Conservation (phyloP, 768 basidiomycete species). For the Scleroderma bovista region DNA sequence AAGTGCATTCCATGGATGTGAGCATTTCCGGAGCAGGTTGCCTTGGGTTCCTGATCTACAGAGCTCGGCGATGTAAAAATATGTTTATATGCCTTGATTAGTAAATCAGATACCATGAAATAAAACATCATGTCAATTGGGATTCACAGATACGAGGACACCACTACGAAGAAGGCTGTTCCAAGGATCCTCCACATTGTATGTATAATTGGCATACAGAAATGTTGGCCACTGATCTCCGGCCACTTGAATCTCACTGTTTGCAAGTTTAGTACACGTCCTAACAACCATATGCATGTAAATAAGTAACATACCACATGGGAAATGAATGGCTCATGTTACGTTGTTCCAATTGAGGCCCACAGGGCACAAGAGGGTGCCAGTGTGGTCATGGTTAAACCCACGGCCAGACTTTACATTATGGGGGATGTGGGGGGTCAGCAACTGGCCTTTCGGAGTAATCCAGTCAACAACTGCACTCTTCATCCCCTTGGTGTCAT, state of each 20-base stretch:
- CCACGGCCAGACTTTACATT: constrained; percentile 13
- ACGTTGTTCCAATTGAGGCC: constrained; percentile 14
- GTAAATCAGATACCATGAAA: too few relatives aligned
- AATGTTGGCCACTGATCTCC: constrained; percentile 26
- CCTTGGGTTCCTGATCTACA: constrained; percentile 21
- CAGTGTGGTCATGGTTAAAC: constrained; percentile 15
- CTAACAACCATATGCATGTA: too few relatives aligned
- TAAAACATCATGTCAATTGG: too few relatives aligned
- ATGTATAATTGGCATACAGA: too few relatives aligned
- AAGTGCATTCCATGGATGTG: too few relatives aligned
- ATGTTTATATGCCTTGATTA: constrained; percentile 25
- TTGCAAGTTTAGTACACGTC: not conserved
- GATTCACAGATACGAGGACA: too few relatives aligned
- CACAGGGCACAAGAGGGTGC: constrained; percentile 17
- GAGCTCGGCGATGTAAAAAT: constrained; percentile 29
- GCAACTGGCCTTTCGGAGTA: constrained; percentile 10
- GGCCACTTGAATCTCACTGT: constrained; percentile 10
- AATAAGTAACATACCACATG: too few relatives aligned
- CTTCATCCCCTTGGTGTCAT: too few relatives aligned
- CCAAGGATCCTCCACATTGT: constrained; percentile 26
- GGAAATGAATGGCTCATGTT: too few relatives aligned
- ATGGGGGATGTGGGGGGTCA: constrained; percentile 1
- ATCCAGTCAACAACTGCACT: constrained; percentile 29
- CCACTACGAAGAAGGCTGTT: constrained; percentile 21
- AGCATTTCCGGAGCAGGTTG: too few relatives aligned